Percentiles rank a stretch among this genome's conserved stretches.
These are phyloP conservation scores for Brassica hybrid DNA, from an alignment of 441 rosid genomes.

Conservation along the genomic window DNA sequence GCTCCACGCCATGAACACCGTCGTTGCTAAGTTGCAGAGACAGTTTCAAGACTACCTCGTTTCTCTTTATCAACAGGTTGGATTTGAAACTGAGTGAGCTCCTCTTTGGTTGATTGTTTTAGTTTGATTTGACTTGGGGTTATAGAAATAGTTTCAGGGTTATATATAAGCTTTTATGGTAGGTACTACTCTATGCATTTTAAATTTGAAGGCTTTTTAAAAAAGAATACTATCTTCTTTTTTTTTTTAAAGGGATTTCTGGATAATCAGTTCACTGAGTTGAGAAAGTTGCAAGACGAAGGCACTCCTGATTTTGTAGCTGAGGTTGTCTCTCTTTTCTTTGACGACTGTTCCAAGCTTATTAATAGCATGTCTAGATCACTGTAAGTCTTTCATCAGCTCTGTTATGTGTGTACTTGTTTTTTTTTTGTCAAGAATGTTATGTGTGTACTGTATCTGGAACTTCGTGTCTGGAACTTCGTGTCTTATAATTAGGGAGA, in stretches of 20 bases:
- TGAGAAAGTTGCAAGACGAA: slow-evolving; percentile 82
- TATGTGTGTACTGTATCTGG: too few relatives aligned
- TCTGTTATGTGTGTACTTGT: neutral
- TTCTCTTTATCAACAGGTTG: slow-evolving; percentile 67
- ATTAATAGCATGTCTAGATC: slow-evolving; percentile 62
- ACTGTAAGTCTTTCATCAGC: slow-evolving; percentile 44
- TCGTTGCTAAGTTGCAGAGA: slow-evolving; percentile 59
- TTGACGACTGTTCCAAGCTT: slow-evolving; percentile 79
- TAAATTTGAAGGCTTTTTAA: neutral
- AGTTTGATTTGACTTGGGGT: slow-evolving; percentile 1
- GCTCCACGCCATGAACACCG: slow-evolving; percentile 48
- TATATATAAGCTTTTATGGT: neutral
- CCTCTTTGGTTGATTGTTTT: neutral
- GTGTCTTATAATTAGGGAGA: slow-evolving; percentile 43
- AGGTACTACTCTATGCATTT: slow-evolving; percentile 4
- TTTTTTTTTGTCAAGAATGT: too few relatives aligned
- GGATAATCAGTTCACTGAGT: slow-evolving; percentile 74
- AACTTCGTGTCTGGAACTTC: too few relatives aligned
- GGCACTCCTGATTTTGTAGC: slow-evolving; percentile 71
- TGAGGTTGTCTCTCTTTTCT: slow-evolving; percentile 80
- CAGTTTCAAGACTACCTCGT: slow-evolving; percentile 55
- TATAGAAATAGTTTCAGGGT: neutral
- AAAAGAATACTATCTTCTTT: slow-evolving; percentile 26
- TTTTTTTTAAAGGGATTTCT: slow-evolving; percentile 57
- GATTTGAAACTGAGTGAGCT: neutral